Evolutionary conservation across 1,284 basidiomycete genomes (phyloP).

Genomic region (Kwoniella shivajii): DNA sequence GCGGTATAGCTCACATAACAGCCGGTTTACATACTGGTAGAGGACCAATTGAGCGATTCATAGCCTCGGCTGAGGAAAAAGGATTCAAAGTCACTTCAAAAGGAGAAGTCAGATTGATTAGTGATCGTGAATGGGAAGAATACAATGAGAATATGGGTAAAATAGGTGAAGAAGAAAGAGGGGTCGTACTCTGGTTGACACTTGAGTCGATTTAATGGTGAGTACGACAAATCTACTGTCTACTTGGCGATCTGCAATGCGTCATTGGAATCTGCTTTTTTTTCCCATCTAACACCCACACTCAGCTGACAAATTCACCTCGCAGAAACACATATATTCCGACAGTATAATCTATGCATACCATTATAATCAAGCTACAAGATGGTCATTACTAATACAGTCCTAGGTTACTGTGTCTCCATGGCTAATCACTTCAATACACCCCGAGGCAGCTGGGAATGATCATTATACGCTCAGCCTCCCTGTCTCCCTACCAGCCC

Average conservation of each 20-base stretch:
- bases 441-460: too few relatives aligned
- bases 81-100: conserved; percentile 23
- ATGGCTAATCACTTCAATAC: too few relatives aligned
- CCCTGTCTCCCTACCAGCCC: background rate
- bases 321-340: too few relatives aligned
- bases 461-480: too few relatives aligned
- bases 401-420: background rate
- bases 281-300: too few relatives aligned
- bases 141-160: conserved; percentile 5
- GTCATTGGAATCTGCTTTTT: too few relatives aligned
- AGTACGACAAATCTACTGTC: too few relatives aligned
- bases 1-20: conserved; percentile 43
- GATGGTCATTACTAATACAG: background rate
- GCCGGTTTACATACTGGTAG: conserved; percentile 52
- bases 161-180: conserved; percentile 43
- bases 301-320: too few relatives aligned
- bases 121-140: conserved; percentile 32
- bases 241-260: too few relatives aligned
- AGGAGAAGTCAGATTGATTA: conserved; percentile 36
- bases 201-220: background rate
- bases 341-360: conserved; percentile 6
- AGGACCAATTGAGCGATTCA: conserved; percentile 46
- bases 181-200: conserved; percentile 46
- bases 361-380: background rate
- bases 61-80: conserved; percentile 20